Evolutionary conservation across 1,139 yeast species (phyloP).

Genomic region (Saccharomyces hybrid): DNA sequence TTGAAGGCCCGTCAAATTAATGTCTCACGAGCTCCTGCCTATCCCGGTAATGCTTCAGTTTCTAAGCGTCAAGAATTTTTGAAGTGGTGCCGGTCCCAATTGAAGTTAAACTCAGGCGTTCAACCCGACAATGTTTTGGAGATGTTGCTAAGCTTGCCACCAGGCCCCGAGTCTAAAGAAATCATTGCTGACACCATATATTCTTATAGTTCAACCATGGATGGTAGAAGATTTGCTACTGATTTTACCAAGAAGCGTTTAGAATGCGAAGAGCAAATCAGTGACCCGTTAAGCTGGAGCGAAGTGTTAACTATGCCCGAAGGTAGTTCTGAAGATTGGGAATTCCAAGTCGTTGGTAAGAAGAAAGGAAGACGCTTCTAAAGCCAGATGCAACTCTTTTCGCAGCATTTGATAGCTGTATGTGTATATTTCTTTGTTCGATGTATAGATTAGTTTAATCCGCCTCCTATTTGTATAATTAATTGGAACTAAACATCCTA

Average conservation of each 20-base stretch:
- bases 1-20: conserved; percentile 2
- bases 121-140: conserved; percentile 69
- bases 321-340: conserved; percentile 73
- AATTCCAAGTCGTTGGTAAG: conserved; percentile 61
- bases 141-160: conserved; percentile 73
- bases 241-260: conserved; percentile 79
- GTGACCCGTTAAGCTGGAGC: conserved; percentile 58
- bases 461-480: neutral
- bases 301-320: conserved; percentile 52
- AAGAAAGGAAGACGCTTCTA: conserved; percentile 45
- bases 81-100: conserved; percentile 74
- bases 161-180: conserved; percentile 63
- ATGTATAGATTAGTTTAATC: neutral
- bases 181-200: conserved; percentile 90
- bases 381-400: neutral
- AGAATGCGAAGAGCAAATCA: conserved; percentile 55
- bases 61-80: conserved; percentile 59
- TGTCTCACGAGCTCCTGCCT: conserved; percentile 18
- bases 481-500: neutral
- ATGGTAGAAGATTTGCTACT: conserved; percentile 87
- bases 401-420: neutral
- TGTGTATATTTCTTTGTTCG: neutral
- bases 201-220: conserved; percentile 85
- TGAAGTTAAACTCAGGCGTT: conserved; percentile 69
- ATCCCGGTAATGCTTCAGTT: conserved; percentile 31